Base-by-base conservation (phyloP, 225 moss, liverwort and hornwort species). In the Marchantia polymorpha region DNA sequence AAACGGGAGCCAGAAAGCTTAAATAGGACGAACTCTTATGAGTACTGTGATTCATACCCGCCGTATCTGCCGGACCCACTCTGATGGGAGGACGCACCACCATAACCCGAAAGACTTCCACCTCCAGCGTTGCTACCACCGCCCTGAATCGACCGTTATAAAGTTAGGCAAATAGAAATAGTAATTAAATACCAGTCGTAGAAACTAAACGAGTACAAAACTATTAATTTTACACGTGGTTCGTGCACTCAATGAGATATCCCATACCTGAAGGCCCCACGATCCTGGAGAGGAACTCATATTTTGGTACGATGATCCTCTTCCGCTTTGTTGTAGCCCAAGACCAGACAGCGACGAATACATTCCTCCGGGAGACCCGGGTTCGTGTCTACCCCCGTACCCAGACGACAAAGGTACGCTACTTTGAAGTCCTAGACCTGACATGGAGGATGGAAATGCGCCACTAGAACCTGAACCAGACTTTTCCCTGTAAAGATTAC, bases 41-140 rank as follows among this genome's bases (percentile, higher is more conserved):
- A 72, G 22, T n/a, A n/a, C n/a, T n/a, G 51, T 1, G 17, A 80
- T 88, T 82, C 92, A 87, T 92, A 97, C 97, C 96, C 90, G 86
- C 92, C 93, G 90, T 92, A 94, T 90, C 93, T 82, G 83, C 92
- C 85, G 67, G 90, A 92, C 80, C 91, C 88, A 83, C 91, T 92
- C 88, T 94, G 94, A 85, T 97, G 97, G 82, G 93, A 93, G 82
- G 94, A 93, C 86, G 91, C 97, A 88, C 92, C 94, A 87, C 97
- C 94, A 86, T 91, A 97, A 83, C 92, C 94, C 80, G 97, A 93
- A 46, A 94, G 86, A 87, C 91, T 92, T 81, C 93, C 92, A 83
- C 94, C 93, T 88, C 94, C 96, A 80, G 83, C 82, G 4, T 60
- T 78, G 27, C 80, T 85, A 19, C 92, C 97, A 88, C 94, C 93